A percentile compares a stretch with the other conserved stretches of the same genome.
phyloP scores from a whole-genome alignment of 805 yeast species.

The Clavispora santaluciae region DNA sequence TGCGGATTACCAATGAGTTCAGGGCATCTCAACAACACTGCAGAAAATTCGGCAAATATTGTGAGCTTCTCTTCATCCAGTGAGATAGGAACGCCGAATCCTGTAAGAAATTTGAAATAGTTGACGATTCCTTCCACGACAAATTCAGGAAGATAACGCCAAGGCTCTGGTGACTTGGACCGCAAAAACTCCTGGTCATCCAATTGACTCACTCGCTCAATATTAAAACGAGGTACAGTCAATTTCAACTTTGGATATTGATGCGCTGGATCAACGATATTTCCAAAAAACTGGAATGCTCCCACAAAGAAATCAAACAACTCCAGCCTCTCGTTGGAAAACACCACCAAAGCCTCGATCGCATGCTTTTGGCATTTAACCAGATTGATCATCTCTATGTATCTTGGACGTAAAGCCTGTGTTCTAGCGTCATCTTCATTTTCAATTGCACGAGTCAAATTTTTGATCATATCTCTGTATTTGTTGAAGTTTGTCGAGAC shows the following conservation, averaged over 20 bases:
- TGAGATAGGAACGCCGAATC: slow-evolving; percentile 52
- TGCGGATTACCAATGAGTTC: slow-evolving; percentile 89
- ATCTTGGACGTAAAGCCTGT: slow-evolving; percentile 29
- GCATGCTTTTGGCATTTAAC: slow-evolving; percentile 46
- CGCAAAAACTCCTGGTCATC: slow-evolving; percentile 73
- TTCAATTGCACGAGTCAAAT: slow-evolving; percentile 2
- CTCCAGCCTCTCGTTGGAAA: slow-evolving; percentile 55
- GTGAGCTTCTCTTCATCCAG: slow-evolving; percentile 47
- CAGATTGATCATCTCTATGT: slow-evolving; percentile 43
- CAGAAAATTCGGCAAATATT: slow-evolving; percentile 63
- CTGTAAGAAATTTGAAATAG: slow-evolving; percentile 59
- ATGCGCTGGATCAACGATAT: slow-evolving; percentile 70
- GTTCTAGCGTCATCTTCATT: slow-evolving; percentile 18
- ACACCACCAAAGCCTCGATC: slow-evolving; percentile 56
- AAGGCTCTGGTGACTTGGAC: slow-evolving; percentile 63
- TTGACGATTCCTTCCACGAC: slow-evolving; percentile 76
- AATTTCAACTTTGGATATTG: slow-evolving; percentile 51
- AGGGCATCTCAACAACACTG: slow-evolving; percentile 76
- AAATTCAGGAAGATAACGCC: slow-evolving; percentile 82
- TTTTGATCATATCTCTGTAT: slow-evolving; percentile 42
- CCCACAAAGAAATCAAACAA: slow-evolving; percentile 77
- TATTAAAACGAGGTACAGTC: slow-evolving; percentile 50
- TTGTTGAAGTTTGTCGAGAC: slow-evolving; percentile 52
- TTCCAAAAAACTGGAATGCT: slow-evolving; percentile 62
- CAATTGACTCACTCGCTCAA: slow-evolving; percentile 57